These are phyloP conservation scores for Trametes meyenii DNA, from an alignment of 768 basidiomycete genomes.

Conservation along the genomic window DNA sequence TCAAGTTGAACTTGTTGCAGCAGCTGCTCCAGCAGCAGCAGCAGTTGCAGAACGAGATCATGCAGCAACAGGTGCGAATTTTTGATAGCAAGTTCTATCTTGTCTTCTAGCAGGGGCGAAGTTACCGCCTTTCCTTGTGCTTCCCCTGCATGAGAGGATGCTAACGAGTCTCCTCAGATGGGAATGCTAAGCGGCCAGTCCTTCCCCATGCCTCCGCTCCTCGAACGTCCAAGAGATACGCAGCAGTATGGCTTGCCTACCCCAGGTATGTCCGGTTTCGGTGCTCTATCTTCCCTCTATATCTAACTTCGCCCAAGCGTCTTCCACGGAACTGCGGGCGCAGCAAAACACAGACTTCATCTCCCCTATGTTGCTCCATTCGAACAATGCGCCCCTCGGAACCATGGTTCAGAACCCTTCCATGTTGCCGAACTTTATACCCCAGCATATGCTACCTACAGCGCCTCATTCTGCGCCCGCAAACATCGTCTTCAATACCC, in stretches of 20 bases:
- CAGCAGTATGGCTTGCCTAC: slow-evolving; percentile 61
- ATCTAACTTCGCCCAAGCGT: slow-evolving; percentile 41
- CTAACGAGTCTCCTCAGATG: slow-evolving; percentile 25
- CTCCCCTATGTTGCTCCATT: slow-evolving; percentile 62
- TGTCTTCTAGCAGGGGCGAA: neutral
- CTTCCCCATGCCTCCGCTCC: slow-evolving; percentile 37
- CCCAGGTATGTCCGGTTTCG: slow-evolving; percentile 51
- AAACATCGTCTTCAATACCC: slow-evolving; percentile 62
- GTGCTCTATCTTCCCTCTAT: slow-evolving; percentile 19
- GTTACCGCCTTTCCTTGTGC: too few relatives aligned
- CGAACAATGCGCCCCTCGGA: slow-evolving; percentile 30
- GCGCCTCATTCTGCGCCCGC: slow-evolving; percentile 66
- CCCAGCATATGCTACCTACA: slow-evolving; percentile 31
- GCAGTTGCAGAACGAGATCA: slow-evolving; percentile 81
- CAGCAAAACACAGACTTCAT: slow-evolving; percentile 60
- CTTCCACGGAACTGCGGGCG: slow-evolving; percentile 68
- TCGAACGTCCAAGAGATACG: slow-evolving; percentile 32
- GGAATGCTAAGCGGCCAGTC: slow-evolving; percentile 39
- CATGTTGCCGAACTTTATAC: slow-evolving; percentile 30
- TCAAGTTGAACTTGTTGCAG: slow-evolving; percentile 76
- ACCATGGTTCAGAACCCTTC: slow-evolving; percentile 24
- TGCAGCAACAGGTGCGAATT: slow-evolving; percentile 79
- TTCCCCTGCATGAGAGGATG: neutral
- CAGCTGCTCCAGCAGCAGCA: slow-evolving; percentile 77
- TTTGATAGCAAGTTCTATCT: neutral